phyloP scores from a whole-genome alignment of 306 rosid genomes.

The Rubus parviflorus region DNA sequence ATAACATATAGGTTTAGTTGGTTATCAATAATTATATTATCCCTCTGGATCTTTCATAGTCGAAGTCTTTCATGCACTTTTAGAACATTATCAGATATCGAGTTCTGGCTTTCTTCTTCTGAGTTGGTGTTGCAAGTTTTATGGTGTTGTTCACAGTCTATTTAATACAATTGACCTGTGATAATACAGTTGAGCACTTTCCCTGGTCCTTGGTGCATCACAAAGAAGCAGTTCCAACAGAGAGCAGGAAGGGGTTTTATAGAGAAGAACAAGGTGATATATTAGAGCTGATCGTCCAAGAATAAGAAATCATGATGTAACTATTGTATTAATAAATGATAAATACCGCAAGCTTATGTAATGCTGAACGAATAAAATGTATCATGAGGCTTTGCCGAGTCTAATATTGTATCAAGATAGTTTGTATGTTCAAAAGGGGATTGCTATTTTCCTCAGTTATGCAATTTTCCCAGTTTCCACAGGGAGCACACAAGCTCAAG shows the following conservation, averaged over 20 bases:
- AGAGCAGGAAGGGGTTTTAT: background rate
- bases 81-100: background rate
- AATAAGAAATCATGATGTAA: background rate
- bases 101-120: background rate
- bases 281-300: background rate
- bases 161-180: slow-evolving; percentile 13
- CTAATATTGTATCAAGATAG: background rate
- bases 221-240: slow-evolving; percentile 60
- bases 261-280: background rate
- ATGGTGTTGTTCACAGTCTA: background rate
- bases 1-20: background rate
- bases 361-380: background rate
- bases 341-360: background rate
- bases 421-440: no score
- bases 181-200: slow-evolving; percentile 75
- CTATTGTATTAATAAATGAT: background rate
- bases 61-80: background rate
- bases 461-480: no score
- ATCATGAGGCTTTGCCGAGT: background rate
- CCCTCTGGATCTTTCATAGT: background rate
- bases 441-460: no score
- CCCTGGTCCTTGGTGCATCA: slow-evolving; percentile 76
- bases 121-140: background rate
- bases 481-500: background rate
- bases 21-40: background rate